These are phyloP conservation scores for Tilletia horrida DNA, from an alignment of 1,284 basidiomycete genomes.

Conservation along the genomic window DNA sequence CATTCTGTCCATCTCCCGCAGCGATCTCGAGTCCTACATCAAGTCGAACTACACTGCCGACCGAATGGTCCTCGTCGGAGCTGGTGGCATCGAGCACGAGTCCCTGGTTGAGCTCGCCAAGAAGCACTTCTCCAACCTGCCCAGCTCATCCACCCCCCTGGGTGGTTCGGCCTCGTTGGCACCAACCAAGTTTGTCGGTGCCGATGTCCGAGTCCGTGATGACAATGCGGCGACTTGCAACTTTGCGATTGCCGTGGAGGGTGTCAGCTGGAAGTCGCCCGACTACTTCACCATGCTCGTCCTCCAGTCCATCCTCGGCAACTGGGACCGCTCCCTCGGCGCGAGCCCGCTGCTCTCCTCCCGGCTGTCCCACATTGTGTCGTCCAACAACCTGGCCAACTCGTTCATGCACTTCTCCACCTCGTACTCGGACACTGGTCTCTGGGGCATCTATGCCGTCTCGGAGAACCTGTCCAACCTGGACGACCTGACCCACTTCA, in stretches of 20 bases:
- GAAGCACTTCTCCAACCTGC: slow-evolving; percentile 85
- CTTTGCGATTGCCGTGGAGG: slow-evolving; percentile 94
- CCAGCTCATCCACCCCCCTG: slow-evolving; percentile 81
- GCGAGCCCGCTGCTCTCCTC: slow-evolving; percentile 85
- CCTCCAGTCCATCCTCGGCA: slow-evolving; percentile 96
- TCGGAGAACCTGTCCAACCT: slow-evolving; percentile 83
- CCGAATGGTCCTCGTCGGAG: slow-evolving; percentile 96
- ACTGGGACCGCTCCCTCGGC: slow-evolving; percentile 98
- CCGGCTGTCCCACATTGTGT: slow-evolving; percentile 84
- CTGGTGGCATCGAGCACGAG: slow-evolving; percentile 88
- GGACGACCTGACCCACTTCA: slow-evolving; percentile 92
- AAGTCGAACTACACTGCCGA: slow-evolving; percentile 97
- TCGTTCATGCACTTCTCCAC: slow-evolving; percentile 99
- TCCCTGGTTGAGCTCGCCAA: slow-evolving; percentile 92
- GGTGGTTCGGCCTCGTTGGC: slow-evolving; percentile 62
- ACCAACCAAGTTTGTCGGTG: slow-evolving; percentile 79
- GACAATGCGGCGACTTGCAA: slow-evolving; percentile 83
- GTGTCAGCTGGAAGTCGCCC: slow-evolving; percentile 93
- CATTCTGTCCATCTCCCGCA: slow-evolving; percentile 90
- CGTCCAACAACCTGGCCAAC: slow-evolving; percentile 93
- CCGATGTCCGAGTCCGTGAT: slow-evolving; percentile 92
- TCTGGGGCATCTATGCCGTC: slow-evolving; percentile 94
- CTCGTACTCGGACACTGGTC: slow-evolving; percentile 97
- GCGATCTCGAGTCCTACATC: slow-evolving; percentile 88
- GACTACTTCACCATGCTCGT: slow-evolving; percentile 99